Evolutionary conservation across 176 grass and related monocot species (phyloP).

Genomic region (Raddia distichophylla): DNA sequence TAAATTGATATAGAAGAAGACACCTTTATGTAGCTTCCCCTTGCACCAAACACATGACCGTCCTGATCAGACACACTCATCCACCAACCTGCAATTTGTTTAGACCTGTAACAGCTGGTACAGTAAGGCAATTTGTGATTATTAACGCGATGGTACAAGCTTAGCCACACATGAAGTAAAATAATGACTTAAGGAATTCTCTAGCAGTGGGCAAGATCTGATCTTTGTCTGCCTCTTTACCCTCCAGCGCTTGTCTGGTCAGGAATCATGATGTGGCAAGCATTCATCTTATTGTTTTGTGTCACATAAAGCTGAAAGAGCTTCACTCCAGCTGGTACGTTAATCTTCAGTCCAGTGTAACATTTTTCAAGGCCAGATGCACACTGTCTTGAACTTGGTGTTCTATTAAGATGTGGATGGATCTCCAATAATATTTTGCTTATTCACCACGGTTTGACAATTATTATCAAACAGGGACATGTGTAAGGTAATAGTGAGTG

Average conservation of each 20-base stretch:
- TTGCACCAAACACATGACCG: conserved; percentile 47
- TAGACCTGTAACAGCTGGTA: conserved; percentile 27
- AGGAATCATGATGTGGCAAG: conserved; percentile 44
- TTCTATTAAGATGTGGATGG: background rate
- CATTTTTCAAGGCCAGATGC: conserved; percentile 20
- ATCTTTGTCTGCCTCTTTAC: conserved; percentile 50
- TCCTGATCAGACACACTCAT: conserved; percentile 29
- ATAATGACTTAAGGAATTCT: conserved; percentile 2
- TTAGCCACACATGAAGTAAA: conserved; percentile 29
- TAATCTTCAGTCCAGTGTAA: conserved; percentile 35
- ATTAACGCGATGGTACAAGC: conserved; percentile 21
- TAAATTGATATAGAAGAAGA: conserved; percentile 9
- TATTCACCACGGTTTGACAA: conserved; percentile 14
- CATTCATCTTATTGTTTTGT: conserved; percentile 41
- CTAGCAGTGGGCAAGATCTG: conserved; percentile 44
- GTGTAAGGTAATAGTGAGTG: conserved; percentile 14
- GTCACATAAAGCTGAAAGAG: conserved; percentile 28
- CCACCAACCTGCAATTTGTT: conserved; percentile 41
- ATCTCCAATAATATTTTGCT: background rate
- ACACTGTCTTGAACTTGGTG: background rate
- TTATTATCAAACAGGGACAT: conserved; percentile 7
- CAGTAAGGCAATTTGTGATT: background rate
- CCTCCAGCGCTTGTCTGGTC: conserved; percentile 2
- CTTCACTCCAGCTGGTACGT: background rate
- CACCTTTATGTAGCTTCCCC: conserved; percentile 14